Evolutionary conservation across 177 flowering plant genomes (phyloP), one percentile per base, ranked within the genome.

Genomic region (Vitis hybrid): DNA sequence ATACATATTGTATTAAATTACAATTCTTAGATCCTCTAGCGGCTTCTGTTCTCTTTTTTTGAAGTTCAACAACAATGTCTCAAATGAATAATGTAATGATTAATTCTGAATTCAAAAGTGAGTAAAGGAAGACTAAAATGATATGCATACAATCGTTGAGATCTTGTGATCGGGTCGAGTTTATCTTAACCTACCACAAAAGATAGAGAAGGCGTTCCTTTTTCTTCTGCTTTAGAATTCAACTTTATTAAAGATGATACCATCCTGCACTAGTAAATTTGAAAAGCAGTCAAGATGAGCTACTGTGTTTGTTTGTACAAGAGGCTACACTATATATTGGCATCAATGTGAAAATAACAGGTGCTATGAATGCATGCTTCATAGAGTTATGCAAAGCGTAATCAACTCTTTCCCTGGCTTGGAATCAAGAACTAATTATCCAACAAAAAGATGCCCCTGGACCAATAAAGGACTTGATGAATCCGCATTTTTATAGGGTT

Each of bases 181-280:
- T 71, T 71, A 71, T 64, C 74, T 57, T 18, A 56, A 71, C 49
- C 61, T 64, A 70, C 67, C 67, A 19, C 30, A 62, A 54, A 48
- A 70, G 11, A 24, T 6, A 32, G 18, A 52, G 18, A 65, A 40
- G 35, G 69, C 35, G n/a, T 52, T 54, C 14, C 59, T 55, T 66
- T 66, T 55, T 67, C 30, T 56, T 35, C 51, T 3, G 52, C 19
- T 51, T 65, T 19, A 21, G 27, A 59, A 9, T 50, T 9, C 68
- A 30, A 21, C 72, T 74, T 69, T 69, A 46, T 14, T 69, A 74
- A 74, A 74, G 76, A 64, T 69, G 76, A 69, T 69, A 30, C 32
- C 60, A 74, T 69, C 51, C 62, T 55, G 4, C 60, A 70, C 60
- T 24, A 56, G 60, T 54, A 4, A 54, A 54, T 54, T 54, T 13